Base-by-base conservation (phyloP, 2,329 filamentous ascomycete genomes). In the Alternaria tenuissima region DNA sequence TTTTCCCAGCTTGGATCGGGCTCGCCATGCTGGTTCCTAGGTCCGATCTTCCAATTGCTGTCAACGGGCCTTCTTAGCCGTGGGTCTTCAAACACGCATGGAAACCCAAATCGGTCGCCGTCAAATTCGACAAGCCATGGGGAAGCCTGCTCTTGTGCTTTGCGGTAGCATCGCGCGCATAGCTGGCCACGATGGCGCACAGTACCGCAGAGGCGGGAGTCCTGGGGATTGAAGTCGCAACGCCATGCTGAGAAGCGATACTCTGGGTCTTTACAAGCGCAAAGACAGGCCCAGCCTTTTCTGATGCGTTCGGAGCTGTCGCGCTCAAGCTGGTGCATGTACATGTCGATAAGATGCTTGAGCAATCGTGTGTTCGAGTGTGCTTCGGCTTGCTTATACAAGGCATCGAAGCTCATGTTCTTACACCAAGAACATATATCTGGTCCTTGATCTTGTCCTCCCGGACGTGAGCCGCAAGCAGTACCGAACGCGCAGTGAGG, bases 361-460 rank as follows among this genome's bases (percentile, higher is more conserved):
- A 71, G 48, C 9, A 52, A 38, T 9, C 52, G 57, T 20, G n/a
- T 51, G 20, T 71, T 62, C 7, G 63, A 47, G 16, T 62, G 59
- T 38, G 41, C 39, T 26, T 66, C 63, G 44, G 67, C 57, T 32
- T 57, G 61, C 36, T 58, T 57, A 28, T 69, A 65, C 6, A 72
- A 57, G n/a, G 62, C 62, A 46, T 66, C 61, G 38, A 70, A 67
- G 56, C 67, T 71, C 62, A 70, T 63, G 24, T 72, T 72, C 36
- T 63, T 71, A 49, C 69, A 72, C 68, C 68, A 71, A 28, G 56
- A 57, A 48, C 69, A 72, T 12, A 72, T 60, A 6, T 68, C 55
- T 24, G 63, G 62, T 3, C 69, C 69, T 46, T 54, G 59, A 26
- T 67, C 65, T 53, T 69, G 63, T 12, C 69, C 68, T 44, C 60